A percentile compares a stretch with the other conserved stretches of the same genome.
Conservation (phyloP, 2,329 filamentous ascomycete species). For the Drechslerella coelobrocha region DNA sequence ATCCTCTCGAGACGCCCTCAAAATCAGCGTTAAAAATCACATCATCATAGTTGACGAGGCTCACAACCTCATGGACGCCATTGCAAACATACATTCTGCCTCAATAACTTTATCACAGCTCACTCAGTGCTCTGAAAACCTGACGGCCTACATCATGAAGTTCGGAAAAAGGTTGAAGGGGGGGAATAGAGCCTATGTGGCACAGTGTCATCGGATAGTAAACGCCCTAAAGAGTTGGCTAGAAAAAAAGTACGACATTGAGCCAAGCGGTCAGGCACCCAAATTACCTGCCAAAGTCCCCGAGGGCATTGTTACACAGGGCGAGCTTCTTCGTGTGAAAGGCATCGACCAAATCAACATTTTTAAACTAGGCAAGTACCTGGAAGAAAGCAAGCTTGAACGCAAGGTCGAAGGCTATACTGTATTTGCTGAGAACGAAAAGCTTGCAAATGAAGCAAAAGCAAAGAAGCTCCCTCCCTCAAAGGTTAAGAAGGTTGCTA, state of each 20-base stretch:
- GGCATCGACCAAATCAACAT: conserved; percentile 95
- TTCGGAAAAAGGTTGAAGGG: conserved; percentile 90
- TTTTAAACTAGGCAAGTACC: conserved; percentile 83
- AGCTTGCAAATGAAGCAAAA: conserved; percentile 56
- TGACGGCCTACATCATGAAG: conserved; percentile 81
- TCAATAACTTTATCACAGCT: conserved; percentile 77
- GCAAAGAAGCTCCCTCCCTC: conserved; percentile 46
- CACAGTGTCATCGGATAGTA: conserved; percentile 82
- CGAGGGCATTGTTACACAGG: conserved; percentile 74
- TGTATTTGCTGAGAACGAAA: conserved; percentile 66
- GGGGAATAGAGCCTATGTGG: conserved; percentile 88
- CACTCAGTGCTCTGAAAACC: conserved; percentile 73
- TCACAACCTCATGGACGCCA: conserved; percentile 96
- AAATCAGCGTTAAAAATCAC: conserved; percentile 83
- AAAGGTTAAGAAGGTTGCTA: conserved; percentile 39
- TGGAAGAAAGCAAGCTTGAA: conserved; percentile 89
- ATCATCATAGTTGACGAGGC: conserved; percentile 97
- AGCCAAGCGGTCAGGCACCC: conserved; percentile 55
- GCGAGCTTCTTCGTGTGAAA: conserved; percentile 77
- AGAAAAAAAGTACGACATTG: conserved; percentile 60
- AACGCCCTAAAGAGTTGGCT: conserved; percentile 78
- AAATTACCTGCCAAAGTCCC: conserved; percentile 58
- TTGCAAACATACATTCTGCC: conserved; percentile 83
- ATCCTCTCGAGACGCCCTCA: conserved; percentile 83
- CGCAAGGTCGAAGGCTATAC: conserved; percentile 93